Percentiles rank a stretch among this genome's conserved stretches.
These are phyloP conservation scores for Amanita inopinata DNA, from an alignment of 768 basidiomycete species.

Conservation along the genomic window DNA sequence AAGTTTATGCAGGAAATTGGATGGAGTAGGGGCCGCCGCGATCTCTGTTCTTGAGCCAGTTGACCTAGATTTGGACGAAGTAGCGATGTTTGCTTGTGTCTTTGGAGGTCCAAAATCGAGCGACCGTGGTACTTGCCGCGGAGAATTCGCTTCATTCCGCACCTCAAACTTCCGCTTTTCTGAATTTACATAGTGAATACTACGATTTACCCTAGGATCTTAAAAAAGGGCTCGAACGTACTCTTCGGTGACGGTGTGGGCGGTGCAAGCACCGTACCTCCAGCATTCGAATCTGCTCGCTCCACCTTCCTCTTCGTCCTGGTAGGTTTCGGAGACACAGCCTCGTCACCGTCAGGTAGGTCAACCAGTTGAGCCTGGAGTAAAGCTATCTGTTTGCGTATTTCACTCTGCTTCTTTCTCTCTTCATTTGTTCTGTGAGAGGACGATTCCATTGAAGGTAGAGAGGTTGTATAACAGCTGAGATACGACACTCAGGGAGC, in stretches of 20 bases:
- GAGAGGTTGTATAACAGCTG: too few relatives aligned
- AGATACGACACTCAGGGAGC: too few relatives aligned
- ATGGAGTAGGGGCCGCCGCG: slow-evolving; percentile 33
- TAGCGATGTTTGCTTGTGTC: slow-evolving; percentile 3
- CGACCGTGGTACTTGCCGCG: not conserved
- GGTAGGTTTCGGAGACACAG: slow-evolving; percentile 25
- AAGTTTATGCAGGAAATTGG: slow-evolving; percentile 44
- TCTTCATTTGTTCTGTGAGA: slow-evolving; percentile 30
- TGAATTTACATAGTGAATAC: slow-evolving; percentile 11
- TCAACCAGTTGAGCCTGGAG: slow-evolving; percentile 46
- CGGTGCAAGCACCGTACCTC: slow-evolving; percentile 33
- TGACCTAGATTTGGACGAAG: slow-evolving; percentile 4
- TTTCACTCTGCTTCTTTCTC: slow-evolving; percentile 32
- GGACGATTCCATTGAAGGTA: slow-evolving; percentile 45
- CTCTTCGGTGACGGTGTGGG: slow-evolving; percentile 54
- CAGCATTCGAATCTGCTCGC: slow-evolving; percentile 16
- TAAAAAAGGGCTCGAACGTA: too few relatives aligned
- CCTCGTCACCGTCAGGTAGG: slow-evolving; percentile 19
- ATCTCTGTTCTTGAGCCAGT: slow-evolving; percentile 1
- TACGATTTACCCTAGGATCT: not conserved
- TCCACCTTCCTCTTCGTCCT: slow-evolving; percentile 31
- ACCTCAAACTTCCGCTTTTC: slow-evolving; percentile 37
- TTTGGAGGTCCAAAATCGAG: slow-evolving; percentile 6
- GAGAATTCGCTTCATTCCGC: not conserved
- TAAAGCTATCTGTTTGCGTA: slow-evolving; percentile 43